Conservation (phyloP, 176 grass and related monocot genomes). For the Pontederia crassipes region DNA sequence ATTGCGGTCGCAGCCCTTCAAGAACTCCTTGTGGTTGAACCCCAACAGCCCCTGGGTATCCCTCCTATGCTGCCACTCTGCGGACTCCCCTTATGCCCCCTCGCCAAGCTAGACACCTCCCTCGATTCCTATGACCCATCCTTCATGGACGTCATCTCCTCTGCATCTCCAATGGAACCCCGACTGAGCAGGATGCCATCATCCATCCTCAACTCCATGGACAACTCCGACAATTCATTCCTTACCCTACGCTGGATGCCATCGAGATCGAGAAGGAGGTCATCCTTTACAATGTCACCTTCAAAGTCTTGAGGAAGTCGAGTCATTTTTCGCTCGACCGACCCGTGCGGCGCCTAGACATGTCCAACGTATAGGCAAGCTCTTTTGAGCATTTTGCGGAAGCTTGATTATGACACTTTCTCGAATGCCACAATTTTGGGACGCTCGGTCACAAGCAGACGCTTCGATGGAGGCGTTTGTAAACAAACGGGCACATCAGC, state of each 20-base stretch:
- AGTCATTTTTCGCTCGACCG: no score
- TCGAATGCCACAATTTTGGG: no score
- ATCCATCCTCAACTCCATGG: conserved; percentile 55
- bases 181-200: conserved; percentile 67
- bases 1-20: conserved; percentile 11
- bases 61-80: conserved; percentile 14
- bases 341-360: no score
- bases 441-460: no score
- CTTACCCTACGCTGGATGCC: conserved; percentile 59
- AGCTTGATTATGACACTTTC: no score
- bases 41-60: conserved; percentile 66
- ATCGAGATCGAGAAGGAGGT: conserved; percentile 44
- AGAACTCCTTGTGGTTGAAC: conserved; percentile 74
- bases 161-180: conserved; percentile 28
- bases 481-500: no score
- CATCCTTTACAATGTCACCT: conserved; percentile 77
- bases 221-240: conserved; percentile 27
- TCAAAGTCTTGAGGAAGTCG: conserved; percentile 68
- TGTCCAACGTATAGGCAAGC: no score
- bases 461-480: no score
- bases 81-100: conserved; percentile 35
- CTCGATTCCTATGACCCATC: conserved; percentile 37
- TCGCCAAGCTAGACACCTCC: conserved; percentile 29
- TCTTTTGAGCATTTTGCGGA: no score
- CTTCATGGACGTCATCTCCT: conserved; percentile 32